Evolutionary conservation across 106 monocot genomes (phyloP), one percentile per base, ranked within the genome.

Genomic region (Dioscorea alata): DNA sequence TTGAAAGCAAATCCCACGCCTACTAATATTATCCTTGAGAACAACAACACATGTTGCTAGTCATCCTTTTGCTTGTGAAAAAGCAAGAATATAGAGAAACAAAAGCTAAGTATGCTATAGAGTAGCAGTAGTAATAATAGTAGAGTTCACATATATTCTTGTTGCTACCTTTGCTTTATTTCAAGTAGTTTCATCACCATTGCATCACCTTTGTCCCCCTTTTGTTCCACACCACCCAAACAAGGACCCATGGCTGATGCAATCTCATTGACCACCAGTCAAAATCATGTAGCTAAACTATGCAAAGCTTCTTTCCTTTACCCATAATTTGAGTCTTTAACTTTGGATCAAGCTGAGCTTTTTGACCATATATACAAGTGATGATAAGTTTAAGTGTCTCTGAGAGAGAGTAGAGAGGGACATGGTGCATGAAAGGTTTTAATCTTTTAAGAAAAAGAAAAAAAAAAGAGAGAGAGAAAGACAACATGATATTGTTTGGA

Each of bases 401-500:
- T 28, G 28, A 28, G 28, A 28, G 28, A 28, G 28, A 42, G 10
- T 42, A 42, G 10, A 42, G 42, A 42, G 6, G 10, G 42, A 28
- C 42, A 42, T 42, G 20, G 59, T 22, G 20, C 59, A 59, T 59
- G 22, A 59, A 22, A 59, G 59, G 59, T 22, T 23, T 20, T 23
- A 18, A 20, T 22, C 59, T 23, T 59, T 31, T 35, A 63, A 58
- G 52, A 33, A 58, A 65, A 71, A 49, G 48, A 72, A 28, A 33
- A 72, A 28, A 33, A 16, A 50, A 24, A 66, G 59, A 63, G 31
- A 16, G 51, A 16, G n/a, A n/a, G 61, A 75, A 70, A 62, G 71
- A 71, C 81, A 81, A 54, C 49, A 81, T 75, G 66, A 81, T 81
- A 61, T 18, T 23, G 18, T 22, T 61, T 70, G 69, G 49, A 59